Evolutionary conservation across 2,329 filamentous ascomycete genomes (phyloP).

Genomic region (Helicocarpus griseus): DNA sequence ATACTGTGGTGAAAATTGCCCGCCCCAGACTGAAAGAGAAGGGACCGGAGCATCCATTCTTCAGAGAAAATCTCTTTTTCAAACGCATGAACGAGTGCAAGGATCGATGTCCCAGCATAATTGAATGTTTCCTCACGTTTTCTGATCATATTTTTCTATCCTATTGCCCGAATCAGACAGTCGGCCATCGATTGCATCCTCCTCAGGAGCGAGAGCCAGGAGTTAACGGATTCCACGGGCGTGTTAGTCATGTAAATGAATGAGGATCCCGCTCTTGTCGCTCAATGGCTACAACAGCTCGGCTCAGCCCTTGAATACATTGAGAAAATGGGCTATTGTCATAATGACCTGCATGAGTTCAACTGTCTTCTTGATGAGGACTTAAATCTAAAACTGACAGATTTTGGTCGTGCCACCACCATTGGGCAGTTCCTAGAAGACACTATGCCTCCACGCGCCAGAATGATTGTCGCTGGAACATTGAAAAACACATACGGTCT

Average conservation of each 20-base stretch:
- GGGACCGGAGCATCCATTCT: slow-evolving; percentile 4
- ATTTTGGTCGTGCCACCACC: slow-evolving; percentile 13
- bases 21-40: slow-evolving; percentile 6
- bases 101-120: slow-evolving; percentile 11
- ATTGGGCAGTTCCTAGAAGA: slow-evolving; percentile 13
- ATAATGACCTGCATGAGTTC: slow-evolving; percentile 9
- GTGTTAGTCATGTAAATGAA: slow-evolving; percentile 11
- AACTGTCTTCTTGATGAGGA: slow-evolving; percentile 12
- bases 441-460: slow-evolving; percentile 10
- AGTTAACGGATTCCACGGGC: slow-evolving; percentile 4
- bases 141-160: slow-evolving; percentile 13
- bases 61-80: slow-evolving; percentile 10
- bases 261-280: slow-evolving; percentile 13
- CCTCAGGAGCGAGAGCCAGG: slow-evolving; percentile 9
- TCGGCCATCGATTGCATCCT: slow-evolving; percentile 4
- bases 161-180: slow-evolving; percentile 8
- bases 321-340: slow-evolving; percentile 14
- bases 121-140: slow-evolving; percentile 12
- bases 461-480: slow-evolving; percentile 9
- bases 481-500: slow-evolving; percentile 15
- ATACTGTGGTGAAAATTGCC: slow-evolving; percentile 12
- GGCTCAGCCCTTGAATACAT: slow-evolving; percentile 14
- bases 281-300: slow-evolving; percentile 15
- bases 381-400: slow-evolving; percentile 11
- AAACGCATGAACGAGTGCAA: slow-evolving; percentile 9